phyloP scores from a whole-genome alignment of 257 asterid species.

The Petunia axillaris region DNA sequence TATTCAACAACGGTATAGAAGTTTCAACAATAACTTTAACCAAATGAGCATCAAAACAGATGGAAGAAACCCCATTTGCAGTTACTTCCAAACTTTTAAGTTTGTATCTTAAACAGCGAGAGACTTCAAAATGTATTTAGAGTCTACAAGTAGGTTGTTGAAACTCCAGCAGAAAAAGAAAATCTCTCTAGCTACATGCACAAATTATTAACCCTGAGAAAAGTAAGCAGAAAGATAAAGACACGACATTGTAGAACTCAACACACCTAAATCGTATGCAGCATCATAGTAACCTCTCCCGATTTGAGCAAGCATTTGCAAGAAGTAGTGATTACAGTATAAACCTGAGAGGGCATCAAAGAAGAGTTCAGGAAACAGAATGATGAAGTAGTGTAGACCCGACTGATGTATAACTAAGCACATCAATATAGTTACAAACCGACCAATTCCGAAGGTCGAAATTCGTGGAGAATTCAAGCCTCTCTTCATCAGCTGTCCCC shows the following conservation, averaged over 20 bases:
- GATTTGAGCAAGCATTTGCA: slow-evolving; percentile 86
- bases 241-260: not conserved
- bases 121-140: not conserved
- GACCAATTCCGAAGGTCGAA: slow-evolving; percentile 88
- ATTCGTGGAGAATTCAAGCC: slow-evolving; percentile 68
- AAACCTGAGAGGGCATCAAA: slow-evolving; percentile 45
- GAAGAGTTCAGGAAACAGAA: not conserved
- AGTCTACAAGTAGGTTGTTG: not conserved
- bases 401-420: not conserved
- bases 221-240: slow-evolving; percentile 8
- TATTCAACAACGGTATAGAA: not conserved
- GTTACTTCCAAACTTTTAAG: not conserved
- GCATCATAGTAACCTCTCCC: slow-evolving; percentile 85
- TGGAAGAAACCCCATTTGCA: not conserved
- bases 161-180: slow-evolving; percentile 10
- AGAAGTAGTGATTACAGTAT: slow-evolving; percentile 85
- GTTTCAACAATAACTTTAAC: not conserved
- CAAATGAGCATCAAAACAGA: not conserved
- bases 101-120: slow-evolving; percentile 3
- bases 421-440: slow-evolving; percentile 24
- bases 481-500: slow-evolving; percentile 46
- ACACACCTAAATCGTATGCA: slow-evolving; percentile 71
- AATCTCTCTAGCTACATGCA: not conserved
- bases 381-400: too few species aligned
- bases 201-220: not conserved